Evolutionary conservation across 108 stramenopile genomes (phyloP), one percentile per base, ranked within the genome.

Genomic region (Pseudonitzschia multiseries): DNA sequence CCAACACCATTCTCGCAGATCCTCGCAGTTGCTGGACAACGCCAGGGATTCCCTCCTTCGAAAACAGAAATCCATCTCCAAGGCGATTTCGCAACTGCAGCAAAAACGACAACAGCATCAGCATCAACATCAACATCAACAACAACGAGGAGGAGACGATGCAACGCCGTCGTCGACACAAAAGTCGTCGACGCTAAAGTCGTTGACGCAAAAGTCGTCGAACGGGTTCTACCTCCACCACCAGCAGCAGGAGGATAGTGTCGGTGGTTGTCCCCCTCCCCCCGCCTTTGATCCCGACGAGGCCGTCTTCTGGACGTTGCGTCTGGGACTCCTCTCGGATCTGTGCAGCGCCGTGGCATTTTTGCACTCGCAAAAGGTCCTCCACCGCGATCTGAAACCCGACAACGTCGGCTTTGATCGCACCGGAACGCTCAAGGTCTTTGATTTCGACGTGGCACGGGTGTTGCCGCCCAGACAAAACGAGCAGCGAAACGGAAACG

Each of bases 391-490:
- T 75, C 56, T 89, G 27, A 89, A 89, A 52, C 86, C 87, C 24
- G 83, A 85, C 44, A 90, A 90, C 72, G 78, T 90, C 70, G 89
- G 89, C 15, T 85, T 89, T 53, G 83, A 86, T 69, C 36, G 53
- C 18, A 20, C 69, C 26, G 83, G 83, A 0, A 56, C n/a, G 0
- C 48, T 79, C 22, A 84, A 84, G 61, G 44, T 84, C 0, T 84
- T 80, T 75, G 84, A 84, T 60, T 77, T 84, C 73, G 84, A 85
- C 59, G 69, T 79, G 13, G 71, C 71, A 1, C 78, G 71, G 18
- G 12, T 71, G 21, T 44, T 63, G 22, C 77, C 77, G 17, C 20
- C 46, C 21, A n/a, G n/a, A n/a, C n/a, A n/a, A n/a, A n/a, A n/a
- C n/a, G n/a, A n/a, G n/a, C n/a, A n/a, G n/a, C n/a, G n/a, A n/a